Evolutionary conservation across 192 early-diverging fungal genomes (phyloP).

Genomic region (Backusella parvicylindrica): DNA sequence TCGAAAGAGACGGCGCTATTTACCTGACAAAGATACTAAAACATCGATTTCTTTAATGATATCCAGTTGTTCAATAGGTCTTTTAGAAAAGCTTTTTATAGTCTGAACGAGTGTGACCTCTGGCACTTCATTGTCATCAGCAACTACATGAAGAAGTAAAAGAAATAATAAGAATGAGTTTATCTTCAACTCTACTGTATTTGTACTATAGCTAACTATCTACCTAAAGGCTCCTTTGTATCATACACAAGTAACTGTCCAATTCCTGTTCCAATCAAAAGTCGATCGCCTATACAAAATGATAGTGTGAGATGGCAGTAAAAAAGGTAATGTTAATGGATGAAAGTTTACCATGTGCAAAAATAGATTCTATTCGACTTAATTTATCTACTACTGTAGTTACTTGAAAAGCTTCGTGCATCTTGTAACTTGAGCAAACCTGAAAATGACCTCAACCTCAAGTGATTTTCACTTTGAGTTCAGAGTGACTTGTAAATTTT

Average conservation of each 20-base stretch:
- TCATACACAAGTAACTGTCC: slow-evolving; percentile 71
- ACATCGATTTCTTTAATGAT: slow-evolving; percentile 72
- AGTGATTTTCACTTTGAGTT: neutral
- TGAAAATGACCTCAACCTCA: neutral
- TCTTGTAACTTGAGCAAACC: slow-evolving; percentile 20
- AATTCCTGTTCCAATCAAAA: slow-evolving; percentile 66
- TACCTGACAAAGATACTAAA: slow-evolving; percentile 66
- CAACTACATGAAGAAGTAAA: slow-evolving; percentile 15
- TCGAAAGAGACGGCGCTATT: neutral
- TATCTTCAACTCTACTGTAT: neutral
- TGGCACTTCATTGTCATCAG: slow-evolving; percentile 46
- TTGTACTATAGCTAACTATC: too few species aligned
- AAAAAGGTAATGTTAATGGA: neutral
- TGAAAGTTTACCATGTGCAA: slow-evolving; percentile 49
- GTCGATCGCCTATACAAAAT: slow-evolving; percentile 54
- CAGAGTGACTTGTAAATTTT: neutral
- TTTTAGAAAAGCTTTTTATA: slow-evolving; percentile 65
- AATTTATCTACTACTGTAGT: slow-evolving; percentile 71
- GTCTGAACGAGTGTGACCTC: slow-evolving; percentile 61
- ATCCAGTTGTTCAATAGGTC: slow-evolving; percentile 69
- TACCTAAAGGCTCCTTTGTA: slow-evolving; percentile 56
- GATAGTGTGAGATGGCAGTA: neutral
- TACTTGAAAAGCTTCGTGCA: slow-evolving; percentile 80
- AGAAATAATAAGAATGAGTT: neutral
- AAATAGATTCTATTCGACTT: slow-evolving; percentile 69